Percentiles rank a stretch among this genome's conserved stretches.
These are phyloP conservation scores for Leptodermis oblonga DNA, from an alignment of 257 asterid species.

Conservation along the genomic window DNA sequence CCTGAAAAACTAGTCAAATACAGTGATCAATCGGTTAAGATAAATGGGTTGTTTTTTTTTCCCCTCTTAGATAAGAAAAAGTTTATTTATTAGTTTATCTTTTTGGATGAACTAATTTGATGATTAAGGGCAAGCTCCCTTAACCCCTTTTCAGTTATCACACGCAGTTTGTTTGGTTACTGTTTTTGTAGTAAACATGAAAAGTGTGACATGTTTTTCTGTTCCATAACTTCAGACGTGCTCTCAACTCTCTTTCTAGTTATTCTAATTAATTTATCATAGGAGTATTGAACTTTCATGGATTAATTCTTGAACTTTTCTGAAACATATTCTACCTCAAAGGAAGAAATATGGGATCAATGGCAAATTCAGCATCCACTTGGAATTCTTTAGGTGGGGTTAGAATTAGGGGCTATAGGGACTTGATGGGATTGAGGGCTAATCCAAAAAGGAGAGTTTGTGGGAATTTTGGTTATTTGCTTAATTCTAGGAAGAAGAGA, in stretches of 20 bases:
- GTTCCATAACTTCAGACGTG: background rate
- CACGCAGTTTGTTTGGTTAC: background rate
- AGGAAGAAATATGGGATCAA: constrained; percentile 13
- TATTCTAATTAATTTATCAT: background rate
- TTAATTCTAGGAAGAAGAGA: constrained; percentile 5
- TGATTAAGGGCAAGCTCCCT: background rate
- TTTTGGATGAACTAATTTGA: too few relatives aligned
- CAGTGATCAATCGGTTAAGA: too few relatives aligned
- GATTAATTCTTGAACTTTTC: background rate
- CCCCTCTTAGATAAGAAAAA: too few relatives aligned
- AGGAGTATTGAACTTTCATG: background rate
- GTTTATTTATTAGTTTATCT: too few relatives aligned
- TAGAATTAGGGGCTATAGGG: background rate
- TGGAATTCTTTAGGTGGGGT: background rate
- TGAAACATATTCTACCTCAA: background rate
- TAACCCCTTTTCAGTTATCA: background rate
- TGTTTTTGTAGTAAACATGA: background rate
- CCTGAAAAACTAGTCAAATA: too few relatives aligned
- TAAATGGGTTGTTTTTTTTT: too few relatives aligned
- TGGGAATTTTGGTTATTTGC: constrained; percentile 2
- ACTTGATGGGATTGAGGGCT: background rate
- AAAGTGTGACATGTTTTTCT: background rate
- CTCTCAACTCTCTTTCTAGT: background rate
- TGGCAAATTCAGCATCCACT: background rate
- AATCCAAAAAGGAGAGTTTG: background rate